A percentile compares a stretch with the other conserved stretches of the same genome.
phyloP scores from a whole-genome alignment of 176 grass and related monocot genomes.

The Aechmea fasciata region DNA sequence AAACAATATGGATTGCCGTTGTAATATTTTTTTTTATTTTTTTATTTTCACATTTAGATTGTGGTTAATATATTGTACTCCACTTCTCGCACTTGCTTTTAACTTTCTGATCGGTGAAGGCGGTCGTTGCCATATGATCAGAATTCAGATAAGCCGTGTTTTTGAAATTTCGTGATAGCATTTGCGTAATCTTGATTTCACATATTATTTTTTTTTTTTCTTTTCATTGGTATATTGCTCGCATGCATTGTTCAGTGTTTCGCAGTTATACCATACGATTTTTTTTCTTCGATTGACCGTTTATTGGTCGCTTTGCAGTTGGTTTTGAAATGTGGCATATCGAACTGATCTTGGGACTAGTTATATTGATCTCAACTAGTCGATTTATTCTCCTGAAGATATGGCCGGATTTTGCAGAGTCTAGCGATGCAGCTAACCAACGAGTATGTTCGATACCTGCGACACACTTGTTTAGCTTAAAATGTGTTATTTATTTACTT shows the following conservation, averaged over 20 bases:
- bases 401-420: conserved; percentile 82
- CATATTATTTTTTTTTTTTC: too few relatives aligned
- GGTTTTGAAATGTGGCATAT: conserved; percentile 80
- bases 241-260: neutral
- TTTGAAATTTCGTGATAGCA: too few relatives aligned
- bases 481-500: neutral
- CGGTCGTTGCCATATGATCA: neutral
- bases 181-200: too few relatives aligned
- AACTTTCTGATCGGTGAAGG: too few relatives aligned
- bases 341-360: conserved; percentile 50
- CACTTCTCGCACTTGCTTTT: too few relatives aligned
- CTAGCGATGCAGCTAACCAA: conserved; percentile 73
- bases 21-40: too few relatives aligned
- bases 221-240: too few relatives aligned
- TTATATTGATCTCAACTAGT: conserved; percentile 55
- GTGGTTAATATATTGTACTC: too few relatives aligned
- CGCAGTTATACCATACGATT: neutral
- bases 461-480: neutral
- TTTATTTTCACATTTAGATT: too few relatives aligned
- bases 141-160: neutral
- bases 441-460: conserved; percentile 32
- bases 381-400: conserved; percentile 56
- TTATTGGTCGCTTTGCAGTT: conserved; percentile 35
- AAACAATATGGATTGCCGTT: too few relatives aligned
- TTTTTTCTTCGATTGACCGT: neutral